Evolutionary conservation across 1,284 basidiomycete genomes (phyloP).

Genomic region (Heterobasidion occidentale): DNA sequence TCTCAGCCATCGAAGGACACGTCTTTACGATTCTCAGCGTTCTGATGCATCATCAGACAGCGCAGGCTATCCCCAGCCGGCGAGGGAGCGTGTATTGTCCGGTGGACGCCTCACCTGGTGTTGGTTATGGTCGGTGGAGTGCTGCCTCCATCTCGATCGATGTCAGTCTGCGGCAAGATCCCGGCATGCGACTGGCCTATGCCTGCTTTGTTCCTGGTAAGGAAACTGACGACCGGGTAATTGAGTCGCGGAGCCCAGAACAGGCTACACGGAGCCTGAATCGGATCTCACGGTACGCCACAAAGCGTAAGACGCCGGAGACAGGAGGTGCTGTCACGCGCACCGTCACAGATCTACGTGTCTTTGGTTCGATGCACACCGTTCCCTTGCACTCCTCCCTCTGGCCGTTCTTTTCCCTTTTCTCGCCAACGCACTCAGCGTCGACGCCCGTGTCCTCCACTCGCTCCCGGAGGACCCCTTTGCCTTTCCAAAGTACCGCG

Average conservation of each 20-base stretch:
- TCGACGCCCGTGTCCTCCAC: conserved; percentile 44
- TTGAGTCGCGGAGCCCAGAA: conserved; percentile 11
- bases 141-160: no score
- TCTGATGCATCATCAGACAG: background rate
- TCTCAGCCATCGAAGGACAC: background rate
- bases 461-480: conserved; percentile 74
- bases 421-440: conserved; percentile 15
- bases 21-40: background rate
- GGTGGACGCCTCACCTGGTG: no score
- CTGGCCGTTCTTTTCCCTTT: conserved; percentile 13
- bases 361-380: background rate
- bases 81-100: no score
- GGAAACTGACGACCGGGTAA: background rate
- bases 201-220: background rate
- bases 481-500: conserved; percentile 79
- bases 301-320: conserved; percentile 13
- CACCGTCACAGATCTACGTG: background rate
- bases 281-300: conserved; percentile 11
- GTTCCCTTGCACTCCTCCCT: background rate
- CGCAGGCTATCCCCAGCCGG: background rate
- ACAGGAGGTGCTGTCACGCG: conserved; percentile 2
- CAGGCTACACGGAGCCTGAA: conserved; percentile 3
- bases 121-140: no score
- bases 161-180: background rate
- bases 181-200: background rate